Percentiles rank a stretch among this genome's conserved stretches.
These are phyloP conservation scores for Nidularia pulvinata DNA, from an alignment of 768 basidiomycete species.

Conservation along the genomic window DNA sequence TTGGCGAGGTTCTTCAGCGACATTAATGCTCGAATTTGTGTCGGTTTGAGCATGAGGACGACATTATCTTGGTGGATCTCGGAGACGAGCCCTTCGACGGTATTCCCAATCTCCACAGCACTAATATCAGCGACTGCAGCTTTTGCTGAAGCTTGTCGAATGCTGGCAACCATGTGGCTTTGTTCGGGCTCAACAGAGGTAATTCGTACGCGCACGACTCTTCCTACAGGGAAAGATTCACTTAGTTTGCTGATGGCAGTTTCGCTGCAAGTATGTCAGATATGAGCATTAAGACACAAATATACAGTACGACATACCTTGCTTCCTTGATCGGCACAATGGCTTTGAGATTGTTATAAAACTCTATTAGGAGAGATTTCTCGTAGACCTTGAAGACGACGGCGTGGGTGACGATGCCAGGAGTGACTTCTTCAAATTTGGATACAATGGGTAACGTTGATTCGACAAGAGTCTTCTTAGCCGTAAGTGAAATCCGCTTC, in stretches of 20 bases:
- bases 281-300: slow-evolving; percentile 2
- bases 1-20: slow-evolving; percentile 89
- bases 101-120: slow-evolving; percentile 75
- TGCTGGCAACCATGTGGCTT: slow-evolving; percentile 77
- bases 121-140: slow-evolving; percentile 60
- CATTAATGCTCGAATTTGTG: slow-evolving; percentile 75
- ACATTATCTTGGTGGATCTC: slow-evolving; percentile 88
- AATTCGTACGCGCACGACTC: slow-evolving; percentile 84
- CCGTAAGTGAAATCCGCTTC: slow-evolving; percentile 82
- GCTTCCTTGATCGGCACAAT: slow-evolving; percentile 80
- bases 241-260: slow-evolving; percentile 50
- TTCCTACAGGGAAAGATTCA: slow-evolving; percentile 75
- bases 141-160: slow-evolving; percentile 71
- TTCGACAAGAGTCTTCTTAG: slow-evolving; percentile 89
- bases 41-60: slow-evolving; percentile 71
- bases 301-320: slow-evolving; percentile 47
- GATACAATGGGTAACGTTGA: slow-evolving; percentile 74
- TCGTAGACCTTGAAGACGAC: slow-evolving; percentile 84
- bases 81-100: slow-evolving; percentile 66
- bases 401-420: slow-evolving; percentile 76
- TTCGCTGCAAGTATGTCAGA: slow-evolving; percentile 53
- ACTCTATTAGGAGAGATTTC: slow-evolving; percentile 82
- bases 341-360: slow-evolving; percentile 88
- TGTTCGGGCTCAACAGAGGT: slow-evolving; percentile 58
- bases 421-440: slow-evolving; percentile 61